A percentile compares a stretch with the other conserved stretches of the same genome.
These are phyloP conservation scores for Casuarina cunninghamiana DNA, from an alignment of 306 rosid species.

Conservation along the genomic window DNA sequence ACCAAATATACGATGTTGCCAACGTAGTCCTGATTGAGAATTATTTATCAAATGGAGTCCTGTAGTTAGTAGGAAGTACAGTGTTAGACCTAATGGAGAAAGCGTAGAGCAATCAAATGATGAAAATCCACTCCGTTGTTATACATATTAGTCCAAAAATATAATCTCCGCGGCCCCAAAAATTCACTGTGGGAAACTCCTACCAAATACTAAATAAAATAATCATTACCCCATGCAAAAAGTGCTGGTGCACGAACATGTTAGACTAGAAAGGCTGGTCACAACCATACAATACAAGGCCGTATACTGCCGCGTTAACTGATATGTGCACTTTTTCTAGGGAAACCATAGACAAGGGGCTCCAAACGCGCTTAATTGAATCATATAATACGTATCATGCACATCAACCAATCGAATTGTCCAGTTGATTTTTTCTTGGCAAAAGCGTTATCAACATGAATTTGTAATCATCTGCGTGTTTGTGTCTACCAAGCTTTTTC, in stretches of 20 bases:
- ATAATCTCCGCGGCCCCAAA: conserved; percentile 33
- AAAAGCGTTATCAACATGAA: conserved; percentile 33
- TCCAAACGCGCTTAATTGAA: conserved; percentile 16
- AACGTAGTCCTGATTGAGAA: background rate
- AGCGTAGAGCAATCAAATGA: conserved; percentile 13
- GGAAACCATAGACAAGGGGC: background rate
- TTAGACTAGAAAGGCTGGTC: conserved; percentile 20
- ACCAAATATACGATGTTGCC: background rate
- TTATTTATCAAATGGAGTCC: conserved; percentile 21
- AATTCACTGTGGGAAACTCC: conserved; percentile 27
- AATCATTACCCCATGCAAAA: conserved; percentile 22
- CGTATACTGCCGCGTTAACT: too few species aligned
- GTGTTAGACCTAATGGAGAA: conserved; percentile 28
- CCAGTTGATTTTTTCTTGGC: conserved; percentile 51
- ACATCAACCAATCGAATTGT: conserved; percentile 22
- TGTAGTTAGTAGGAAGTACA: conserved; percentile 6
- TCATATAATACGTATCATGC: too few species aligned
- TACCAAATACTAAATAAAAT: conserved; percentile 24
- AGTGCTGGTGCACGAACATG: conserved; percentile 47
- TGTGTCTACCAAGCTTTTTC: conserved; percentile 38
- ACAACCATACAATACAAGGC: background rate
- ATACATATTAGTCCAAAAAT: conserved; percentile 25
- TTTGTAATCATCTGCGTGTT: conserved; percentile 73
- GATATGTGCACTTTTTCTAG: too few species aligned
- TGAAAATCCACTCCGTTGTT: conserved; percentile 34